Conservation (phyloP, 352 stramenopile genomes). For the Globisporangium abappressorium region DNA sequence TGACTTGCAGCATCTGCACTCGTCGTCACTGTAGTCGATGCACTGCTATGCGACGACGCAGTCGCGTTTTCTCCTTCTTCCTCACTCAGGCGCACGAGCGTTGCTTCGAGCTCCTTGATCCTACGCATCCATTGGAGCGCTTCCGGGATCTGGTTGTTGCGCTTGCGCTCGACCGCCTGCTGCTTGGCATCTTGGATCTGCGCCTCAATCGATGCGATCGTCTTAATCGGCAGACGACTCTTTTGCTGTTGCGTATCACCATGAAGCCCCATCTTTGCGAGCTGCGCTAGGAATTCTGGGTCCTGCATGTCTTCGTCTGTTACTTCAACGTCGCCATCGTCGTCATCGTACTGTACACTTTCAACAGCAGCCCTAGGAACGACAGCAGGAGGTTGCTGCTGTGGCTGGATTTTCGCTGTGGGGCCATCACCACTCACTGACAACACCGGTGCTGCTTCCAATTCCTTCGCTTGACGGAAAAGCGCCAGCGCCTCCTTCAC, state of each 20-base stretch:
- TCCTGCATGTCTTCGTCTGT: constrained; percentile 80
- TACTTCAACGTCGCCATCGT: constrained; percentile 46
- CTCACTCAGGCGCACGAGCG: constrained; percentile 16
- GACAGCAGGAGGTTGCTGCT: neutral
- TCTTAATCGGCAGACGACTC: neutral
- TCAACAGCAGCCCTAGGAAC: neutral
- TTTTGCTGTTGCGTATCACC: neutral
- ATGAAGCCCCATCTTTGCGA: constrained; percentile 46
- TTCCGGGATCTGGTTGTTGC: constrained; percentile 48
- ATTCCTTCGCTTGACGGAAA: constrained; percentile 55
- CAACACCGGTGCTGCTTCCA: constrained; percentile 26
- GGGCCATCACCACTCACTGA: neutral
- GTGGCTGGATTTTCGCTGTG: neutral
- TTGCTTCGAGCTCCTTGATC: constrained; percentile 53
- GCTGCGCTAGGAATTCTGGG: constrained; percentile 60
- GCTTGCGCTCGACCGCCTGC: constrained; percentile 50
- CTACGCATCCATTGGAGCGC: constrained; percentile 55
- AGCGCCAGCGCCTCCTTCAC: constrained; percentile 51
- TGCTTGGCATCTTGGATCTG: constrained; percentile 51
- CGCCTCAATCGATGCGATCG: constrained; percentile 31
- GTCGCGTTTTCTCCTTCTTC: too few species aligned
- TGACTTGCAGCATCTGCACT: neutral
- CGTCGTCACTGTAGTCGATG: neutral
- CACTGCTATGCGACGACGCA: too few species aligned
- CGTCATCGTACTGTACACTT: constrained; percentile 15